phyloP scores from a whole-genome alignment of 2,329 filamentous ascomycete genomes.

The Claviceps quebecensis region DNA sequence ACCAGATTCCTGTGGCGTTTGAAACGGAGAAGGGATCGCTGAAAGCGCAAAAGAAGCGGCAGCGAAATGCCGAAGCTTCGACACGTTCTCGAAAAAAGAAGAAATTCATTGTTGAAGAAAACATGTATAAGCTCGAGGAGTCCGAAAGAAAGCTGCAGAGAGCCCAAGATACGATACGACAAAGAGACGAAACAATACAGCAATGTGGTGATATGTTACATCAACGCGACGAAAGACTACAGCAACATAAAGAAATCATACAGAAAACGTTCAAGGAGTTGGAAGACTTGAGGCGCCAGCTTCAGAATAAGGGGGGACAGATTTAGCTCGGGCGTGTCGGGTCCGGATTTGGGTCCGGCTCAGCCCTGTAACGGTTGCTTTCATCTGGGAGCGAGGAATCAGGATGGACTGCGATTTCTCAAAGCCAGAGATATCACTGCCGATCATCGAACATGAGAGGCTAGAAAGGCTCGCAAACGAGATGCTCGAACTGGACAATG shows the following conservation, averaged over 20 bases:
- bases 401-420: constrained; percentile 35
- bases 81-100: constrained; percentile 73
- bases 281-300: constrained; percentile 43
- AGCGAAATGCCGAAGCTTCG: constrained; percentile 73
- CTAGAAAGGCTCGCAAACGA: constrained; percentile 19
- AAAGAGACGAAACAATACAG: too few relatives aligned
- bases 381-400: constrained; percentile 23
- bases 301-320: constrained; percentile 36
- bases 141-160: constrained; percentile 52
- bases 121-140: constrained; percentile 52
- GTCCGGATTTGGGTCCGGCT: constrained; percentile 23
- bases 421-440: constrained; percentile 25
- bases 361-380: constrained; percentile 20
- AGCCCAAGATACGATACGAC: too few relatives aligned
- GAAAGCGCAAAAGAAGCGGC: constrained; percentile 72
- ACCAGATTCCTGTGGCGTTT: constrained; percentile 47
- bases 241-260: too few relatives aligned
- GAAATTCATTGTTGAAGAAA: constrained; percentile 58
- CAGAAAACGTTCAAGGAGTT: constrained; percentile 38
- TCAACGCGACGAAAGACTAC: too few relatives aligned
- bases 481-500: constrained; percentile 23
- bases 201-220: too few relatives aligned
- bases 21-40: constrained; percentile 73
- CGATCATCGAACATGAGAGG: constrained; percentile 9
- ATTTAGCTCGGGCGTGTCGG: constrained; percentile 29